Evolutionary conservation across 768 basidiomycete species (phyloP), one percentile per base, ranked within the genome.

Genomic region (Inosperma sp.): DNA sequence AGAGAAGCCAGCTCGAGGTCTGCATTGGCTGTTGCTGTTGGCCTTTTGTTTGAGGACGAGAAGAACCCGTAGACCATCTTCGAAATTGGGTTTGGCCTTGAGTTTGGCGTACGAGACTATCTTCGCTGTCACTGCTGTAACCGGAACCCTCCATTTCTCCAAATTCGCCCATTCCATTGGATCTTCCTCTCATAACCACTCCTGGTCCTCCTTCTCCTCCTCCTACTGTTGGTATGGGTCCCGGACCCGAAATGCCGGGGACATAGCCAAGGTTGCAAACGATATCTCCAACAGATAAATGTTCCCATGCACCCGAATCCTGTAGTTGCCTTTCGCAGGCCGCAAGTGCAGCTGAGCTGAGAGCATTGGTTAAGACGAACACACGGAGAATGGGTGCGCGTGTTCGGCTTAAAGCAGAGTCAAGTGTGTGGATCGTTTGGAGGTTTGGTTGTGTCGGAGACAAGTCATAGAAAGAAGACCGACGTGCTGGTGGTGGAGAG

Each of bases 221-320:
- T 62, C 64, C 47, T 59, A 59, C 48, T 52, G 53, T 7, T 67
- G 64, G 8, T 67, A 67, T 48, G 67, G 58, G 16, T 64, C 60
- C 0, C 76, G 68, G n/a, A n/a, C n/a, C n/a, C n/a, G n/a, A n/a
- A n/a, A n/a, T n/a, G n/a, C n/a, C n/a, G 1, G 85, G 86, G 13
- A 92, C 72, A 59, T 82, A 89, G 5, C 89, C 89, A 39, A 92
- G 74, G 65, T 92, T 92, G 61, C 84, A 88, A 17, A 92, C 75
- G 30, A 90, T 66, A 58, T 92, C 89, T 1, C 89, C 89, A 0
- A 75, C 76, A 1, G 84, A 87, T n/a, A 92, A 73, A 59, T 88
- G 78, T 5, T 74, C 67, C 87, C 88, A 90, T 5, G 92, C 74
- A 0, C 80, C 85, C 1, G 79, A 74, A 1, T 75, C 72, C n/a